Base-by-base conservation (phyloP, 495 filamentous ascomycete genomes). In the Cetradonia linearis region DNA sequence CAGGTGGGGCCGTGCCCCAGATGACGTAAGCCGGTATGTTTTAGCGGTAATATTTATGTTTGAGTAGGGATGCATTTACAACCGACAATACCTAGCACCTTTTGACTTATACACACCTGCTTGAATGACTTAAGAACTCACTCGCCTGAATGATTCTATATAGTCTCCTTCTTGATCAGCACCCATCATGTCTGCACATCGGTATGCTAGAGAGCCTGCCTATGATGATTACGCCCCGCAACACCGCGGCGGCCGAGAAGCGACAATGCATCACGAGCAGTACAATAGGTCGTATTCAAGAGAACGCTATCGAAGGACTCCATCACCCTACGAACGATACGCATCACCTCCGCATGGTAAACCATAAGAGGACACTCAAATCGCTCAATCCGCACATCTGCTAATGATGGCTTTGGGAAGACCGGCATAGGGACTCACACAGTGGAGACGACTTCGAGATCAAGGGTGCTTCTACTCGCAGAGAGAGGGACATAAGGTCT, bases 251-350 rank as follows among this genome's bases (percentile, higher is more conserved):
- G 71, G 77, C 40, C 68, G 73, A 31, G 73, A 79, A 38, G 74
- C 70, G 55, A 69, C 72, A 48, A 77, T 79, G 73, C 79, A 81
- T 62, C 76, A 78, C 61, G 78, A 80, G 63, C 71, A 66, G 58
- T 70, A 73, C 56, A 56, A 65, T 16, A 61, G 70, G 62, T 59
- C 63, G 59, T 65, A 67, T 56, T 72, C 70, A 62, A 76, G 67
- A 63, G 69, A 69, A 50, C 65, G 64, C 59, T 71, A 74, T 62
- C 73, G 72, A 54, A 50, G 64, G 47, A 62, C 46, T 61, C 60
- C 56, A 31, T 62, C 63, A 18, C 60, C 63, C 14, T 56, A 55
- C n/a, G 48, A 42, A 63, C 61, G 65, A 63, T 60, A 67, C 33
- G 33, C 66, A 47, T 60, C 66, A 53, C 47, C 60, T 47, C 42